Evolutionary conservation across 768 basidiomycete genomes (phyloP).

Genomic region (Tricholoma sp.): DNA sequence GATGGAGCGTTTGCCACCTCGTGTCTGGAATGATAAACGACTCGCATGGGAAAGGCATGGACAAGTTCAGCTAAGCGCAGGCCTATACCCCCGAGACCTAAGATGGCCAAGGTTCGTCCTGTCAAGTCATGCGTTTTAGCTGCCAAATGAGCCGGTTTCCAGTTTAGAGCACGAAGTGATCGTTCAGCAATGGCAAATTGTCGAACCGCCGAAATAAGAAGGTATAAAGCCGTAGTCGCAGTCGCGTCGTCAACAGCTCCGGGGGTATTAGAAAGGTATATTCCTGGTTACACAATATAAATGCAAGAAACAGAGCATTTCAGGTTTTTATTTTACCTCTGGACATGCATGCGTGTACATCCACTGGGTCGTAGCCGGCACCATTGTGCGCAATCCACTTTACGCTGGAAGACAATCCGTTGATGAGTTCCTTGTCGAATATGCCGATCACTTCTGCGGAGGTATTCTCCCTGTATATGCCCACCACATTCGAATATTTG

Average conservation of each 20-base stretch:
- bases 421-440: slow-evolving; percentile 77
- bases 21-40: slow-evolving; percentile 74
- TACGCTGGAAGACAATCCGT: slow-evolving; percentile 57
- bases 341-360: slow-evolving; percentile 66
- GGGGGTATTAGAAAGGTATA: slow-evolving; percentile 83
- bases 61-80: slow-evolving; percentile 63
- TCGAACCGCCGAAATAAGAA: slow-evolving; percentile 72
- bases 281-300: slow-evolving; percentile 38
- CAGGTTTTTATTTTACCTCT: slow-evolving; percentile 40
- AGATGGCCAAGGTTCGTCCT: slow-evolving; percentile 63
- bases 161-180: slow-evolving; percentile 48
- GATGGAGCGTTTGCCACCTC: slow-evolving; percentile 52
- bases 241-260: slow-evolving; percentile 89
- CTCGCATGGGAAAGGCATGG: slow-evolving; percentile 82
- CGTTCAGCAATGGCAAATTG: slow-evolving; percentile 66
- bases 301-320: slow-evolving; percentile 5
- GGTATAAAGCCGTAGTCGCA: slow-evolving; percentile 82
- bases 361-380: slow-evolving; percentile 88
- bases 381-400: slow-evolving; percentile 92
- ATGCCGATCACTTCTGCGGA: slow-evolving; percentile 62
- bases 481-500: slow-evolving; percentile 69
- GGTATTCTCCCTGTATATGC: slow-evolving; percentile 74
- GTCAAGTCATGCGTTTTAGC: slow-evolving; percentile 57
- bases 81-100: slow-evolving; percentile 78
- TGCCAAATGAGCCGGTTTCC: slow-evolving; percentile 52